phyloP scores from a whole-genome alignment of 805 yeast species.

The Lachancea cidri region DNA sequence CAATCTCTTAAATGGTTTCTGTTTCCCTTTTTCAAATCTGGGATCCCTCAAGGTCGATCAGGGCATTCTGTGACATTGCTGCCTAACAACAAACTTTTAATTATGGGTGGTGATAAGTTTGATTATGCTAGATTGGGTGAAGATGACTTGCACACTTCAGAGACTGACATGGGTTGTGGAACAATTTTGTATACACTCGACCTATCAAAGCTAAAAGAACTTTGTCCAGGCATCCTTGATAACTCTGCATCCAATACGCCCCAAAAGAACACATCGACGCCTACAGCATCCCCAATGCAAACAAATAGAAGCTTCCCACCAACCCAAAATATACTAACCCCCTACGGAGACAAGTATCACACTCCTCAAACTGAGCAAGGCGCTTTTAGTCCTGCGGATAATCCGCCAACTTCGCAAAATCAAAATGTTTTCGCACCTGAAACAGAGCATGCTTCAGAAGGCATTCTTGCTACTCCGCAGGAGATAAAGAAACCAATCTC shows the following conservation, averaged over 20 bases:
- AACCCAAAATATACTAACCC: constrained; percentile 13
- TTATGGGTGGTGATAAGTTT: constrained; percentile 89
- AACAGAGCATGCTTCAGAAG: background rate
- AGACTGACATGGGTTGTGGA: constrained; percentile 49
- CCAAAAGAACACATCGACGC: constrained; percentile 13
- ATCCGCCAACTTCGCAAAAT: constrained; percentile 1
- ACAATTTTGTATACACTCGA: constrained; percentile 64
- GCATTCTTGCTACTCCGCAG: constrained; percentile 1
- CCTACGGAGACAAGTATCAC: constrained; percentile 9
- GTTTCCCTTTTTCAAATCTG: constrained; percentile 40
- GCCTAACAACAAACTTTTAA: constrained; percentile 59
- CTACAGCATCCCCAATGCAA: constrained; percentile 8
- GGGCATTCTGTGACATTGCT: constrained; percentile 84
- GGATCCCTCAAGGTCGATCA: constrained; percentile 74
- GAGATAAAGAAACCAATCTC: constrained; percentile 6
- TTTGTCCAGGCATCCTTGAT: constrained; percentile 38
- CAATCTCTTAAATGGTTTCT: constrained; percentile 68
- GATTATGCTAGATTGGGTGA: constrained; percentile 53
- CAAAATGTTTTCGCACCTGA: background rate
- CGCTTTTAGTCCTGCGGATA: constrained; percentile 4
- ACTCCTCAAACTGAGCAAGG: constrained; percentile 8
- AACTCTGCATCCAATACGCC: constrained; percentile 29
- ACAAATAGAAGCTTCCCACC: constrained; percentile 1
- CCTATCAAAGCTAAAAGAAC: constrained; percentile 32
- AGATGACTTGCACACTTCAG: constrained; percentile 48